Percentiles rank a stretch among this genome's conserved stretches.
Evolutionary conservation across 179 eudicot genomes (phyloP).

Genomic region (Amaranthus tricolor): DNA sequence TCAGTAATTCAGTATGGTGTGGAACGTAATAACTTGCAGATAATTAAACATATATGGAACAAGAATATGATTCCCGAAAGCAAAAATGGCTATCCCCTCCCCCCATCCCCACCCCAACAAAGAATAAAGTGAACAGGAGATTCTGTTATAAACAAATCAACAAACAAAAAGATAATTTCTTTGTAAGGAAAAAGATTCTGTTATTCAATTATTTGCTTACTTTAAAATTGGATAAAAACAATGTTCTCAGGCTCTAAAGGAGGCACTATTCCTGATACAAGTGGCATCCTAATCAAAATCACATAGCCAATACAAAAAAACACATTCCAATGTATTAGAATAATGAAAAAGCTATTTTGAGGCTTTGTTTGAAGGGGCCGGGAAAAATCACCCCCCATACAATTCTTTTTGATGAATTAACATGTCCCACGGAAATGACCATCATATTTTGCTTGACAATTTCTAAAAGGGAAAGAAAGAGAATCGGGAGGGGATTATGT

Average conservation of each 20-base stretch:
- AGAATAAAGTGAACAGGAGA: slow-evolving; percentile 11
- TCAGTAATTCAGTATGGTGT: neutral
- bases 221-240: neutral
- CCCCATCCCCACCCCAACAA: neutral
- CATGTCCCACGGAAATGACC: neutral
- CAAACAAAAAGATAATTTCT: neutral
- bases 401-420: neutral
- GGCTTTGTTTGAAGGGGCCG: neutral
- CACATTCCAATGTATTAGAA: neutral
- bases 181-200: neutral
- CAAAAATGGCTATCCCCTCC: neutral
- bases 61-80: slow-evolving; percentile 15
- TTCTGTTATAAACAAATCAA: neutral
- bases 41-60: neutral
- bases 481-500: slow-evolving; percentile 15
- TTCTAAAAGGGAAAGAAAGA: slow-evolving; percentile 16
- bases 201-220: neutral
- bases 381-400: neutral
- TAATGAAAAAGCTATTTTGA: neutral
- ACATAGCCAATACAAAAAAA: neutral
- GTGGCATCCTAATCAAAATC: neutral
- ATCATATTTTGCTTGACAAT: neutral
- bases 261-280: neutral
- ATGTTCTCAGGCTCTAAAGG: neutral
- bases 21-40: neutral